Base-by-base conservation (phyloP, 371 early-diverging fungal species). In the Rhizopus sp. region DNA sequence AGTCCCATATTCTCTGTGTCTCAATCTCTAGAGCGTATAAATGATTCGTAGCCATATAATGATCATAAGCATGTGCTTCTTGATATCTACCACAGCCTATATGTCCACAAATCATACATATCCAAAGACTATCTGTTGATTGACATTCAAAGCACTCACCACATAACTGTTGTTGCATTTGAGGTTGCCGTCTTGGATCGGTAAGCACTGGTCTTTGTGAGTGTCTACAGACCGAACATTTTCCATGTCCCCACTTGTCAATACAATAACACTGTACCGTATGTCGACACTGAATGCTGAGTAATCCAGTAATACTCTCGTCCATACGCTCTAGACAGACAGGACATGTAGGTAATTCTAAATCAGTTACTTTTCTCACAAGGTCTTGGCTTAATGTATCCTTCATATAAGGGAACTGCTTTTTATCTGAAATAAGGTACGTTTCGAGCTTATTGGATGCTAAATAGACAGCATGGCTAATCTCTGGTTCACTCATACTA, bases 1-100 rank as follows among this genome's bases (percentile, higher is more conserved):
- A 98, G 67, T 98, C 98, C 98, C 98, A 98, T 15, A 98, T 94
- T 3, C 93, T 78, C 69, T 96, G 95, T 9, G 96, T 94, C 45
- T 93, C 93, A 16, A 98, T 82, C 63, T 97, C 97, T 55, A 98
- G 71, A 2, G 95, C 82, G 65, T 91, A 97, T 5, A 89, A 68
- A 65, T 98, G 97, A 15, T 74, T 66, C 0, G 93, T 92, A 31
- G 84, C 83, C 44, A 66, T 66, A 63, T 89, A 96, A 67, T 98
- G 98, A 39, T 80, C 79, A 42, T 88, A 87, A 0, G 97, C 97
- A 63, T 97, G 97, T 4, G 83, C 94, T 23, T 81, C 80, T 38
- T 87, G 83, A 59, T 95, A 80, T 50, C 92, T 71, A 8, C 93
- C 93, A 61, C 93, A 93, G 0, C 93, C 93, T 34, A 92, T 78